Evolutionary conservation across 768 basidiomycete genomes (phyloP).

Genomic region (Udeniomyces megalosporus): DNA sequence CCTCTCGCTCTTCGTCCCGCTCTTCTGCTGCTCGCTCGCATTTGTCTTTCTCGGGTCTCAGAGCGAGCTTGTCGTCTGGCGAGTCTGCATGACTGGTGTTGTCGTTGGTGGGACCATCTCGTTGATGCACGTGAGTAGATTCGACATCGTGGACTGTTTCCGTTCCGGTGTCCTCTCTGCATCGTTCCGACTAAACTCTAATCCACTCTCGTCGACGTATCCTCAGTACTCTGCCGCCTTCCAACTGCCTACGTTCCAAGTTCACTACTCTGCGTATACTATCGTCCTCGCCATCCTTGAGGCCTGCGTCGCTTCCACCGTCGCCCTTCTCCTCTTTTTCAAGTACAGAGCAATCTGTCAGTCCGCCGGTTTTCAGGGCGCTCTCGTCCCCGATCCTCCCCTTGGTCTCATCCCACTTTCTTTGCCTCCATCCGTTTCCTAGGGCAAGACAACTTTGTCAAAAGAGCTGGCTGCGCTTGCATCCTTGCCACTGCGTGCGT

Average conservation of each 20-base stretch:
- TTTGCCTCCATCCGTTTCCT: too few species aligned
- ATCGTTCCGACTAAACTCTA: background rate
- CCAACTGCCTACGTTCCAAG: slow-evolving; percentile 22
- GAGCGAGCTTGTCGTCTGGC: slow-evolving; percentile 22
- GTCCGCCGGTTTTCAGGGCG: slow-evolving; percentile 27
- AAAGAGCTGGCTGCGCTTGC: too few species aligned
- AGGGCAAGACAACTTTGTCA: too few species aligned
- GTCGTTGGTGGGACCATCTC: slow-evolving; percentile 26
- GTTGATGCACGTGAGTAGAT: slow-evolving; percentile 8
- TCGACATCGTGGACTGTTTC: background rate
- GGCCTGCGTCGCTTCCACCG: slow-evolving; percentile 27
- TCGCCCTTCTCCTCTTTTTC: slow-evolving; percentile 30
- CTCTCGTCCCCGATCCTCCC: background rate
- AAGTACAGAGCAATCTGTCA: slow-evolving; percentile 28
- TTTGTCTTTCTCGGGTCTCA: slow-evolving; percentile 29
- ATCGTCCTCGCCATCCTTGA: slow-evolving; percentile 28
- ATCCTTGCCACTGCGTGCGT: too few species aligned
- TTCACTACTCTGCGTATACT: slow-evolving; percentile 24
- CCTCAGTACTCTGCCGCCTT: slow-evolving; percentile 30
- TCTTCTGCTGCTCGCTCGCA: slow-evolving; percentile 24
- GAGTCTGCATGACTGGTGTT: slow-evolving; percentile 24
- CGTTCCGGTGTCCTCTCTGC: slow-evolving; percentile 23
- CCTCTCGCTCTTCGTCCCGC: slow-evolving; percentile 29
- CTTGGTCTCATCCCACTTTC: too few species aligned
- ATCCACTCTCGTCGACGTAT: background rate